Percentiles rank a stretch among this genome's conserved stretches.
These are phyloP conservation scores for Alnus rubra DNA, from an alignment of 306 rosid species.

Conservation along the genomic window DNA sequence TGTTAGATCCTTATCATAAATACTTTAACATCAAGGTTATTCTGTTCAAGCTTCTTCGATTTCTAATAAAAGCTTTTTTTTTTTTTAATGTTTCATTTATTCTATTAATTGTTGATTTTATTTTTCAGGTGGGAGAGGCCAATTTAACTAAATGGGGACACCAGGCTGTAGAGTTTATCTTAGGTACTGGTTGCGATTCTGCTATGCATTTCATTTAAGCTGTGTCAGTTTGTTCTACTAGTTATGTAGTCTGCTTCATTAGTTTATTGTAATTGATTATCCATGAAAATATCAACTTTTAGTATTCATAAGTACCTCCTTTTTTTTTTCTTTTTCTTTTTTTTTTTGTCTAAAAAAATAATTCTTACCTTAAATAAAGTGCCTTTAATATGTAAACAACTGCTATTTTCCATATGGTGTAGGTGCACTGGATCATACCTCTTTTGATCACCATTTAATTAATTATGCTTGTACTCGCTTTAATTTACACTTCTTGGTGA, in stretches of 20 bases:
- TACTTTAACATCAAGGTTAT: no score
- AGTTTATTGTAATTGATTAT: neutral
- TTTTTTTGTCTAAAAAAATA: no score
- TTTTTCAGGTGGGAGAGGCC: slow-evolving; percentile 59
- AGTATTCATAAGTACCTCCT: neutral
- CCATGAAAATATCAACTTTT: neutral
- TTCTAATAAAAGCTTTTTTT: slow-evolving; percentile 38
- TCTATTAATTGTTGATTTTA: neutral
- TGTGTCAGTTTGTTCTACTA: neutral
- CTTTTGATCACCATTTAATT: no score
- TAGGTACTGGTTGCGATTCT: slow-evolving; percentile 46
- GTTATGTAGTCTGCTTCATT: neutral
- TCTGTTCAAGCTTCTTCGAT: no score
- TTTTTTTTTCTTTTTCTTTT: neutral
- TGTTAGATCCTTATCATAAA: no score
- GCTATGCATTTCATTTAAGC: neutral
- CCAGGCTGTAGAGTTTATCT: slow-evolving; percentile 87
- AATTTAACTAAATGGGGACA: slow-evolving; percentile 74
- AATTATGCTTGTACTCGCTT: neutral
- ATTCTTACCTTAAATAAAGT: no score
- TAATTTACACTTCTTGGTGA: neutral
- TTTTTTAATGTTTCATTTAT: neutral
- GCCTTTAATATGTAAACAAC: no score
- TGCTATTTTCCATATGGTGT: neutral
- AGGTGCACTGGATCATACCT: neutral